These are phyloP conservation scores for Tuber borchii DNA, from an alignment of 495 filamentous ascomycete species.

Conservation along the genomic window DNA sequence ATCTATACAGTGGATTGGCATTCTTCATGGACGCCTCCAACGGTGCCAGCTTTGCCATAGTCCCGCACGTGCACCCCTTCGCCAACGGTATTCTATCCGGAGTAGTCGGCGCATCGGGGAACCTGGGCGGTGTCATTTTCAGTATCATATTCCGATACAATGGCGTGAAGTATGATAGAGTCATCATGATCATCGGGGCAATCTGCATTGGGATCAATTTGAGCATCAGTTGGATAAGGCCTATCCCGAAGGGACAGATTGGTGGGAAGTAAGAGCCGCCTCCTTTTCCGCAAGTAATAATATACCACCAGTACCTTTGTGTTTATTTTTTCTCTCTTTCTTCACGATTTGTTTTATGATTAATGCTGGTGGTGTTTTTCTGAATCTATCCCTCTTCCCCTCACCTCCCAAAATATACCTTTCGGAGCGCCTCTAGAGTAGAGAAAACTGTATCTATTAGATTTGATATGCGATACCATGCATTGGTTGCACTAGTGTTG, in stretches of 20 bases:
- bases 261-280: background rate
- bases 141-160: constrained; percentile 78
- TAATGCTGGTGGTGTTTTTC: background rate
- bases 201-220: constrained; percentile 64
- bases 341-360: background rate
- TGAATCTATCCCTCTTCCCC: background rate
- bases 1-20: constrained; percentile 49
- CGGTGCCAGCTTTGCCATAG: constrained; percentile 75
- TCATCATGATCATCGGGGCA: constrained; percentile 77
- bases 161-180: constrained; percentile 57
- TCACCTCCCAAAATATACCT: background rate
- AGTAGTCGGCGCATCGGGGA: constrained; percentile 69
- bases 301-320: background rate
- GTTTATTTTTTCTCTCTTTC: background rate
- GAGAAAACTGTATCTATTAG: background rate
- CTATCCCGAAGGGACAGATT: constrained; percentile 56
- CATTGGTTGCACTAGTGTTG: background rate
- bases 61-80: constrained; percentile 75
- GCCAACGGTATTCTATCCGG: constrained; percentile 73
- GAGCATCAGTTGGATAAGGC: constrained; percentile 62
- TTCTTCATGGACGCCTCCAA: constrained; percentile 81
- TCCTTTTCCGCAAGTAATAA: background rate
- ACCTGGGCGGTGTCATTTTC: constrained; percentile 79
- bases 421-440: background rate
- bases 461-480: background rate